Conservation (phyloP, 2,329 filamentous ascomycete species). For the Fusarium camptoceras region DNA sequence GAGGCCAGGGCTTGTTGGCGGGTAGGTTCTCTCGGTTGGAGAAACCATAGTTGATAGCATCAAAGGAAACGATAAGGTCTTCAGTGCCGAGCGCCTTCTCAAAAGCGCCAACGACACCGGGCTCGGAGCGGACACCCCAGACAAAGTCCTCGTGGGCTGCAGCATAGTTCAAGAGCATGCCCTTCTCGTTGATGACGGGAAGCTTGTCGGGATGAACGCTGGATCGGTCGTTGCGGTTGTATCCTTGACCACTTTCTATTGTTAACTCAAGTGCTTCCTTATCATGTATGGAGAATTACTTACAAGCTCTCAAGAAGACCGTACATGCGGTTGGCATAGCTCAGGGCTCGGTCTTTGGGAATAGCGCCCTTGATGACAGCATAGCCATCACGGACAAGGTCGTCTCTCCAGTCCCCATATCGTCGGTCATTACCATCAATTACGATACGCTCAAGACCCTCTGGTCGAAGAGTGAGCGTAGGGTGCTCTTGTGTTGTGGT, state of each 20-base stretch:
- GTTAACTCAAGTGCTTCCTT: not conserved
- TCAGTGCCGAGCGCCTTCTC: slow-evolving; percentile 58
- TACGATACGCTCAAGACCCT: slow-evolving; percentile 38
- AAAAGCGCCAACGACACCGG: slow-evolving; percentile 59
- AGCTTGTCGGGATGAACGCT: slow-evolving; percentile 41
- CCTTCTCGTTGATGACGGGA: slow-evolving; percentile 55
- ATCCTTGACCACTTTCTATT: slow-evolving; percentile 26
- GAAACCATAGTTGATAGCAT: slow-evolving; percentile 54
- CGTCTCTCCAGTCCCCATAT: slow-evolving; percentile 43
- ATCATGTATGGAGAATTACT: accelerated
- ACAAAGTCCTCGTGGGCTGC: slow-evolving; percentile 62
- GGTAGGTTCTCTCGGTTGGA: slow-evolving; percentile 53
- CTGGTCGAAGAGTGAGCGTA: slow-evolving; percentile 38
- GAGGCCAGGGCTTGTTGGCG: slow-evolving; percentile 40
- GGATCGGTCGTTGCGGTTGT: slow-evolving; percentile 35
- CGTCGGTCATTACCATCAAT: slow-evolving; percentile 34
- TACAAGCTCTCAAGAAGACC: slow-evolving; percentile 42
- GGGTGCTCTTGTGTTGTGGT: slow-evolving; percentile 24
- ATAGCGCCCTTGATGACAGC: slow-evolving; percentile 40
- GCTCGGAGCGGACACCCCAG: slow-evolving; percentile 60
- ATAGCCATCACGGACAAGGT: slow-evolving; percentile 38
- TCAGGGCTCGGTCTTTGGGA: slow-evolving; percentile 36
- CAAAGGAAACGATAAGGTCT: slow-evolving; percentile 63
- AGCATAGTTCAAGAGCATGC: slow-evolving; percentile 60
- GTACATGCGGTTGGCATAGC: slow-evolving; percentile 43